Conservation (phyloP, 257 asterid genomes). For the Osmanthus fragrans region DNA sequence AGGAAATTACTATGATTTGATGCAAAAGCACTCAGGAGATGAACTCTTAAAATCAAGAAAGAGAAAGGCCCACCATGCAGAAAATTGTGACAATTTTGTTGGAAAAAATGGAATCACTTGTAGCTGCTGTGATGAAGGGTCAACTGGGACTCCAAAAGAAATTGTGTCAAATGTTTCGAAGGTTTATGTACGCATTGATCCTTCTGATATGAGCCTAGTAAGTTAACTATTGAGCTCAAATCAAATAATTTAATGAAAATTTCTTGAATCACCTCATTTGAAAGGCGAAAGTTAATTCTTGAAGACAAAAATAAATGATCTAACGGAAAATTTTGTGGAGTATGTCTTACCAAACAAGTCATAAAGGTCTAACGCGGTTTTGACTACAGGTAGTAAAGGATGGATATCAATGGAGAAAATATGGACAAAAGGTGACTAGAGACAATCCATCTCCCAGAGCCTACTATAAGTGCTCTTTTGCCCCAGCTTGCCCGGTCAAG, state of each 20-base stretch:
- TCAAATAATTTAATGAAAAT: background rate
- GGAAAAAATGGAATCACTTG: constrained; percentile 17
- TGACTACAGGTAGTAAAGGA: constrained; percentile 60
- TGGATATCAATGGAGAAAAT: constrained; percentile 84
- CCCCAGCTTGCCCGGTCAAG: constrained; percentile 79
- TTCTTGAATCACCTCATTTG: background rate
- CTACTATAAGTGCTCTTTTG: constrained; percentile 70
- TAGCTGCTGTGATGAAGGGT: constrained; percentile 33
- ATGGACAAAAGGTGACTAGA: constrained; percentile 82
- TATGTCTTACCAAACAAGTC: background rate
- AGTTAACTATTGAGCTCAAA: background rate
- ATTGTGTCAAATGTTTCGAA: constrained; percentile 47
- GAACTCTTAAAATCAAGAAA: constrained; percentile 31
- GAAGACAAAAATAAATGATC: background rate
- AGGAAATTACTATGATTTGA: constrained; percentile 41
- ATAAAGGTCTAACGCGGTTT: background rate
- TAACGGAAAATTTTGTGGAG: too few species aligned
- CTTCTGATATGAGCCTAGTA: constrained; percentile 62
- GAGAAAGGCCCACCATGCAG: constrained; percentile 35
- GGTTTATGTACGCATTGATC: constrained; percentile 52
- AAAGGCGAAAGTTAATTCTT: too few species aligned
- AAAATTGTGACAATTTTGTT: constrained; percentile 11
- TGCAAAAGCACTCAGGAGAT: constrained; percentile 30
- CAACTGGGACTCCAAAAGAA: constrained; percentile 44
- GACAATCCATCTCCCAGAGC: constrained; percentile 92